Conservation (phyloP, 1,284 basidiomycete genomes). For the Thelephora terrestris region DNA sequence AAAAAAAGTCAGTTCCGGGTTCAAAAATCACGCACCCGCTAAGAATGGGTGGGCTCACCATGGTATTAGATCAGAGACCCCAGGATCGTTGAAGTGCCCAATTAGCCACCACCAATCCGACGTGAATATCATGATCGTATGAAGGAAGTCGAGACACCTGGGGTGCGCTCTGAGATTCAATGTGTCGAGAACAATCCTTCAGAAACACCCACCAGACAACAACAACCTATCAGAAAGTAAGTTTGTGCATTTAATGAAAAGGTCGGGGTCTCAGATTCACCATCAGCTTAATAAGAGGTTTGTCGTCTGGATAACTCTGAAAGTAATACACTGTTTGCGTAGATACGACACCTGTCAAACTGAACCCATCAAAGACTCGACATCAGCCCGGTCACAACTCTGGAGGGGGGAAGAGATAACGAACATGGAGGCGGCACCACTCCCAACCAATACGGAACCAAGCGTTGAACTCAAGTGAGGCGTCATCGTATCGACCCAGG, state of each 20-base stretch:
- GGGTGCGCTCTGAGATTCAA: not conserved
- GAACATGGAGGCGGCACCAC: too few relatives aligned
- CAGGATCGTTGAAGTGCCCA: constrained; percentile 10
- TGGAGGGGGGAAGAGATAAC: too few relatives aligned
- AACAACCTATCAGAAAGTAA: constrained; percentile 10
- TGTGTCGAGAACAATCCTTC: not conserved
- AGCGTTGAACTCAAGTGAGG: too few relatives aligned
- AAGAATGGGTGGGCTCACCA: constrained; percentile 13
- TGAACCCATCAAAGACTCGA: not conserved
- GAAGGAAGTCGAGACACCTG: constrained; percentile 17
- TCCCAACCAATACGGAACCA: too few relatives aligned
- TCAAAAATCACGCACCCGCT: too few relatives aligned
- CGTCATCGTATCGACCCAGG: too few relatives aligned
- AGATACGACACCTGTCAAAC: constrained; percentile 16
- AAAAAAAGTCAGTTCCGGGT: not conserved
- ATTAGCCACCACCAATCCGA: constrained; percentile 17
- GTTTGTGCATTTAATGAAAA: not conserved
- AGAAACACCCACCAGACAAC: constrained; percentile 12
- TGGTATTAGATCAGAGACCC: constrained; percentile 16
- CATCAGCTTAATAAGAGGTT: constrained; percentile 13
- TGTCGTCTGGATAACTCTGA: constrained; percentile 12
- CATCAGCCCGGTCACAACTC: too few relatives aligned
- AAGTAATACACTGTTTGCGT: constrained; percentile 9
- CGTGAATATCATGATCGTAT: constrained; percentile 15
- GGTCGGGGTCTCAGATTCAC: constrained; percentile 8